These are phyloP conservation scores for Eucalyptus sideroxylon DNA, from an alignment of 345 rosid genomes.

Conservation along the genomic window DNA sequence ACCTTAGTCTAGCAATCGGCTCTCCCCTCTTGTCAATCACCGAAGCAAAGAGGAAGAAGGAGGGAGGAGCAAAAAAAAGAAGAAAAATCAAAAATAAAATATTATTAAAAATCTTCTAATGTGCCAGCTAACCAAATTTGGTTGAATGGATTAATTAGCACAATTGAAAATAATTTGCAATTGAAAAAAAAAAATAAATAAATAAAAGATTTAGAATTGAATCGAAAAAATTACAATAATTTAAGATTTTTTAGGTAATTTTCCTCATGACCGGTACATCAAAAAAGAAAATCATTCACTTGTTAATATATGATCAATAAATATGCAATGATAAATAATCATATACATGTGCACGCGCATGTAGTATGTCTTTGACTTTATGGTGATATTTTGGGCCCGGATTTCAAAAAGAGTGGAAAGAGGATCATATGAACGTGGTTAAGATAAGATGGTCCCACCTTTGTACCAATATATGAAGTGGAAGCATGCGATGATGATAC, in stretches of 20 bases:
- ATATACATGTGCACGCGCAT: neutral
- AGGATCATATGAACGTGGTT: neutral
- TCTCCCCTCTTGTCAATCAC: accelerated
- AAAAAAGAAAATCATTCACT: neutral
- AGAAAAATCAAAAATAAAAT: no score
- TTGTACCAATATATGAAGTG: neutral
- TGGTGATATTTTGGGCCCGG: neutral
- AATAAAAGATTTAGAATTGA: accelerated
- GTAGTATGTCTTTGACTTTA: neutral
- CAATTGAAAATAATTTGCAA: no score
- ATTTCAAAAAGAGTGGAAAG: neutral
- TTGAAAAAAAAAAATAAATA: no score
- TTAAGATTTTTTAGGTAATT: no score
- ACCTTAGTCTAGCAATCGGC: no score
- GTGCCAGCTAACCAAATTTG: accelerated
- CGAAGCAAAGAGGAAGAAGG: no score
- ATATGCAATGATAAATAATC: neutral
- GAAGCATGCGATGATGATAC: neutral
- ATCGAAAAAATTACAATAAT: no score
- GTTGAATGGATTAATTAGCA: accelerated
- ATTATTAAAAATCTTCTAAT: no score
- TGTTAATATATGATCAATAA: neutral
- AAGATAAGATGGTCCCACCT: neutral
- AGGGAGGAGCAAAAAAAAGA: no score
- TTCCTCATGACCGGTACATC: neutral